These are phyloP conservation scores for Septoria petroselini DNA, from an alignment of 2,329 filamentous ascomycete species.

Conservation along the genomic window DNA sequence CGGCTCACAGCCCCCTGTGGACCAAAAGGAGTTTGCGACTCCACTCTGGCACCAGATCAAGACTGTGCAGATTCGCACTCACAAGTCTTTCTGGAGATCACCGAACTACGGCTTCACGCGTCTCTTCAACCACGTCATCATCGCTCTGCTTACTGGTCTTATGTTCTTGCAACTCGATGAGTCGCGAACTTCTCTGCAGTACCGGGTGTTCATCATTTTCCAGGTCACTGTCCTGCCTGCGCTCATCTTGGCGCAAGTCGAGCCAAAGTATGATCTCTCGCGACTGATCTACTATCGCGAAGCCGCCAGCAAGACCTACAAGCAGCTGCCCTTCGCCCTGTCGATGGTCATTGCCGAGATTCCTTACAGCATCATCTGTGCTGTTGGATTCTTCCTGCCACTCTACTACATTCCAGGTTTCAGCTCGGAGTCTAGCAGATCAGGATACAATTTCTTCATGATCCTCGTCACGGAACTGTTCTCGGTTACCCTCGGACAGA, in stretches of 20 bases:
- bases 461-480: conserved; percentile 80
- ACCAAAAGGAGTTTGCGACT: conserved; percentile 77
- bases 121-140: conserved; percentile 77
- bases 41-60: conserved; percentile 75
- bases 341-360: conserved; percentile 80
- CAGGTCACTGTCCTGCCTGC: conserved; percentile 81
- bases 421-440: conserved; percentile 58
- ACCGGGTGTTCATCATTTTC: conserved; percentile 87
- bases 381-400: conserved; percentile 75
- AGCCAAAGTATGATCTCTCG: conserved; percentile 77
- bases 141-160: conserved; percentile 74
- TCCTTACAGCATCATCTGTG: conserved; percentile 77
- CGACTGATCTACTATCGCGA: conserved; percentile 84
- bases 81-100: conserved; percentile 77
- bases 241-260: conserved; percentile 77
- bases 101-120: conserved; percentile 88
- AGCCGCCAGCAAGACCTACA: conserved; percentile 81
- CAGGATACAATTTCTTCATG: conserved; percentile 85
- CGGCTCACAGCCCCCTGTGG: conserved; percentile 42
- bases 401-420: conserved; percentile 83
- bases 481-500: conserved; percentile 74
- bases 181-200: conserved; percentile 72
- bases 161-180: conserved; percentile 75
- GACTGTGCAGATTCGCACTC: conserved; percentile 68
- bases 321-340: conserved; percentile 70